Percentiles rank a stretch among this genome's conserved stretches.
Conservation (phyloP, 495 filamentous ascomycete genomes). For the Aspergillus asperescens region DNA sequence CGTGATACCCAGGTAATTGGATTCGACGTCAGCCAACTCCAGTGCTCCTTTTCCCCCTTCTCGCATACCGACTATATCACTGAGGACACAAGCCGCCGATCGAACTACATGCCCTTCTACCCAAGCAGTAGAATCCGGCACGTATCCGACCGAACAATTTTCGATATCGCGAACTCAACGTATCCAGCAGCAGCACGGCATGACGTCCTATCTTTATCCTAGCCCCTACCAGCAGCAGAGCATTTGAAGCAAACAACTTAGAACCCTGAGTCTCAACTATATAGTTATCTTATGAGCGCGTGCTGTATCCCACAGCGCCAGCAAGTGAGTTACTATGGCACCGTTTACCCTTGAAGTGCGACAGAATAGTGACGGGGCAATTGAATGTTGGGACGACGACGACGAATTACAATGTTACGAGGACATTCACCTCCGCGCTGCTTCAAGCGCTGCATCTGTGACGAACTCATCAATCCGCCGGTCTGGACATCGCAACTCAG, state of each 20-base stretch:
- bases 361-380: conserved; percentile 49
- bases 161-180: not conserved
- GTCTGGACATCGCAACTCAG: conserved; percentile 61
- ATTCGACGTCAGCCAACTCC: not conserved
- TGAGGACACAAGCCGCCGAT: not conserved
- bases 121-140: not conserved
- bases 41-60: not conserved
- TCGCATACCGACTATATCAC: not conserved
- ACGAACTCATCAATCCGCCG: conserved; percentile 46
- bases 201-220: conserved; percentile 28
- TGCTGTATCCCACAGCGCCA: not conserved
- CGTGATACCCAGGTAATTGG: not conserved
- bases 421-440: conserved; percentile 60
- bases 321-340: conserved; percentile 42
- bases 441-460: conserved; percentile 55
- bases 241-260: conserved; percentile 22
- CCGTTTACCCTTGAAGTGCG: conserved; percentile 51
- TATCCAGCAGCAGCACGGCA: conserved; percentile 25
- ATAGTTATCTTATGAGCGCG: not conserved
- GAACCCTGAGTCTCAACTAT: conserved; percentile 3
- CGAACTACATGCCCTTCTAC: not conserved
- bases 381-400: conserved; percentile 90
- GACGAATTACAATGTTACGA: conserved; percentile 71
- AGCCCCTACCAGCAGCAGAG: conserved; percentile 21
- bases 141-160: not conserved